phyloP scores from a whole-genome alignment of 345 rosid species.

The Eutrema japonicum region DNA sequence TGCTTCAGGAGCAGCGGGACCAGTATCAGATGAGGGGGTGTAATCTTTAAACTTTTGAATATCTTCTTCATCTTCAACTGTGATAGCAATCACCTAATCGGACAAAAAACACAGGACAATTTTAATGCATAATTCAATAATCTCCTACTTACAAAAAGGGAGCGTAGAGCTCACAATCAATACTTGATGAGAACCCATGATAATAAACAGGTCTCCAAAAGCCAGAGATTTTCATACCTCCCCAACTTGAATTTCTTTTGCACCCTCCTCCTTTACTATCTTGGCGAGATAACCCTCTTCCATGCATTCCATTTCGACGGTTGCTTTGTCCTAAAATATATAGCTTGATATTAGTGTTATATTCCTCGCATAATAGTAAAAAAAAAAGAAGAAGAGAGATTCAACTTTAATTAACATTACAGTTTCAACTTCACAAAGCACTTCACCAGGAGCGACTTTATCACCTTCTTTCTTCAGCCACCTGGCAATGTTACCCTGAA shows the following conservation, averaged over 20 bases:
- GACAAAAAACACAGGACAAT: not conserved
- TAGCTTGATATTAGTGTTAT: constrained; percentile 23
- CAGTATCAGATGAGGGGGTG: constrained; percentile 60
- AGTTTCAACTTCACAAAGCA: constrained; percentile 98
- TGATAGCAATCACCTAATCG: constrained; percentile 74
- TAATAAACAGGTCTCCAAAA: not conserved
- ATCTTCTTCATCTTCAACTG: constrained; percentile 91
- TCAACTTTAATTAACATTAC: constrained; percentile 48
- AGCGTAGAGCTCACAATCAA: constrained; percentile 17
- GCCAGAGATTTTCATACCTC: constrained; percentile 59
- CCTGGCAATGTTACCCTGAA: constrained; percentile 93
- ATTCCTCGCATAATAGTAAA: not conserved
- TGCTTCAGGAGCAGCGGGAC: constrained; percentile 52
- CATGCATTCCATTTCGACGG: constrained; percentile 99
- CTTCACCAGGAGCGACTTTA: constrained; percentile 87
- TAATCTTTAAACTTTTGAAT: constrained; percentile 86
- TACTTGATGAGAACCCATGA: constrained; percentile 3
- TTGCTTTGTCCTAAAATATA: constrained; percentile 81
- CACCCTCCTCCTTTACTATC: constrained; percentile 85
- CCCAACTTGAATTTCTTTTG: constrained; percentile 92
- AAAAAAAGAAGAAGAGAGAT: not conserved
- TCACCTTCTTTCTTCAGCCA: constrained; percentile 99
- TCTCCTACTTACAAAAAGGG: constrained; percentile 14
- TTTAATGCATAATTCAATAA: constrained; percentile 19
- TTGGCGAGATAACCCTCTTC: constrained; percentile 97